phyloP scores from a whole-genome alignment of 2,329 filamentous ascomycete genomes.

The Aspergillus alliaceus region DNA sequence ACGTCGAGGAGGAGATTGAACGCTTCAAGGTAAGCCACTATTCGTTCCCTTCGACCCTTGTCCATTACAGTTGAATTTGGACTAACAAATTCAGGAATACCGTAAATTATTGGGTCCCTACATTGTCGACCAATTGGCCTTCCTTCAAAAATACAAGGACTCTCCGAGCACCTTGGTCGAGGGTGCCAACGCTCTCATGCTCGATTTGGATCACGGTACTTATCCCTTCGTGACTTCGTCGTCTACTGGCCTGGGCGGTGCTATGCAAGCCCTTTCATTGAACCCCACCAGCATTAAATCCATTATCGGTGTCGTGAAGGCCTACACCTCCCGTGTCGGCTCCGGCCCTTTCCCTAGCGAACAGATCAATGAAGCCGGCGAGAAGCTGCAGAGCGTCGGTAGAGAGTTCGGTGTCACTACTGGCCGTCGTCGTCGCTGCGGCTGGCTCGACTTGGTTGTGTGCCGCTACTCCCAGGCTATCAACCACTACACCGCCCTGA shows the following conservation, averaged over 20 bases:
- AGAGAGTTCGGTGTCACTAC: constrained; percentile 60
- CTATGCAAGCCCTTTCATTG: constrained; percentile 60
- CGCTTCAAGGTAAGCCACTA: constrained; percentile 52
- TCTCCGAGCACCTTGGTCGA: constrained; percentile 60
- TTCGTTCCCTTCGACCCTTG: background rate
- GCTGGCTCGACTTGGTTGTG: constrained; percentile 66
- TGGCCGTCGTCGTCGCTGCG: constrained; percentile 62
- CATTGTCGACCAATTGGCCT: constrained; percentile 49
- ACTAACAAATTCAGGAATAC: constrained; percentile 31
- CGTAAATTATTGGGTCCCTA: constrained; percentile 37
- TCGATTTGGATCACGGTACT: constrained; percentile 57
- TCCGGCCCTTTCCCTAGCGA: constrained; percentile 65
- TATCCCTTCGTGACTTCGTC: constrained; percentile 53
- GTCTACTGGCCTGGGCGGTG: constrained; percentile 48
- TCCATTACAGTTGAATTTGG: background rate
- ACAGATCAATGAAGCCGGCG: constrained; percentile 57
- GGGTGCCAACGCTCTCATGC: constrained; percentile 64
- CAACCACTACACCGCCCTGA: constrained; percentile 56
- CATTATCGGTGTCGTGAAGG: constrained; percentile 65
- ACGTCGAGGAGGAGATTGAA: constrained; percentile 60
- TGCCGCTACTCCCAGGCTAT: constrained; percentile 60
- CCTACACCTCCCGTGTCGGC: constrained; percentile 62
- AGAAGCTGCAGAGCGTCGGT: constrained; percentile 57
- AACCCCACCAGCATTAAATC: constrained; percentile 58
- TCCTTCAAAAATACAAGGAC: constrained; percentile 56